Percentiles rank a stretch among this genome's conserved stretches.
These are phyloP conservation scores for Lumnitzera racemosa DNA, from an alignment of 345 rosid genomes.

Conservation along the genomic window DNA sequence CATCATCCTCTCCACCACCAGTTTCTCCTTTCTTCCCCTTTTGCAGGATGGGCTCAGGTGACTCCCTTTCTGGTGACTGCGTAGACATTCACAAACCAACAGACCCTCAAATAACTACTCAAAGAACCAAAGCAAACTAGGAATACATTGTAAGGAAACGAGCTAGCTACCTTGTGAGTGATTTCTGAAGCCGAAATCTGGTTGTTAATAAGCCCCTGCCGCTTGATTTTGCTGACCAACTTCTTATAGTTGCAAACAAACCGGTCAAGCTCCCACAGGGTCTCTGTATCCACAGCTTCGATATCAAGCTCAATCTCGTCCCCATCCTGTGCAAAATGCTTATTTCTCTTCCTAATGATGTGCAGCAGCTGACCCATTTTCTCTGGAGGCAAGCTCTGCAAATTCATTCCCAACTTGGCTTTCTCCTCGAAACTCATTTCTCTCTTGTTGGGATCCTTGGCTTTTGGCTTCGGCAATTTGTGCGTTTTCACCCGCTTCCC, in stretches of 20 bases:
- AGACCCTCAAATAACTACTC: not conserved
- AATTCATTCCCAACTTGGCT: slow-evolving; percentile 21
- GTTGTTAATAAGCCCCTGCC: slow-evolving; percentile 23
- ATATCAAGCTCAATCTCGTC: slow-evolving; percentile 38
- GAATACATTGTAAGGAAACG: not conserved
- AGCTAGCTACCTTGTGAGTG: slow-evolving; percentile 11
- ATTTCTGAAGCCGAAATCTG: slow-evolving; percentile 15
- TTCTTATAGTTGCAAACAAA: slow-evolving; percentile 26
- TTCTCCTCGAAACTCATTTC: slow-evolving; percentile 41
- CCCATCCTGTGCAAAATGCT: slow-evolving; percentile 20
- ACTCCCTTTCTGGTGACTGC: slow-evolving; percentile 18
- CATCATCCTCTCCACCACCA: slow-evolving; percentile 32
- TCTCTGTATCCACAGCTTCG: slow-evolving; percentile 28
- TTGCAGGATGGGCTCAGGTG: slow-evolving; percentile 3
- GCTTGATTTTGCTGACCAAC: slow-evolving; percentile 23
- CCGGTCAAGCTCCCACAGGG: slow-evolving; percentile 40
- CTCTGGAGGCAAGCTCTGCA: slow-evolving; percentile 33
- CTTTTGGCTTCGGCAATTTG: slow-evolving; percentile 31
- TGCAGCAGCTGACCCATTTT: slow-evolving; percentile 27
- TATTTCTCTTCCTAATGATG: slow-evolving; percentile 29
- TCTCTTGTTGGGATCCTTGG: slow-evolving; percentile 29
- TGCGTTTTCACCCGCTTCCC: slow-evolving; percentile 9
- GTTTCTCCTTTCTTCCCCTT: slow-evolving; percentile 16
- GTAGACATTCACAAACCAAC: not conserved
- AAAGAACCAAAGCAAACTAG: not conserved